Base-by-base conservation (phyloP, 805 yeast genomes). In the Lachancea meyersii region DNA sequence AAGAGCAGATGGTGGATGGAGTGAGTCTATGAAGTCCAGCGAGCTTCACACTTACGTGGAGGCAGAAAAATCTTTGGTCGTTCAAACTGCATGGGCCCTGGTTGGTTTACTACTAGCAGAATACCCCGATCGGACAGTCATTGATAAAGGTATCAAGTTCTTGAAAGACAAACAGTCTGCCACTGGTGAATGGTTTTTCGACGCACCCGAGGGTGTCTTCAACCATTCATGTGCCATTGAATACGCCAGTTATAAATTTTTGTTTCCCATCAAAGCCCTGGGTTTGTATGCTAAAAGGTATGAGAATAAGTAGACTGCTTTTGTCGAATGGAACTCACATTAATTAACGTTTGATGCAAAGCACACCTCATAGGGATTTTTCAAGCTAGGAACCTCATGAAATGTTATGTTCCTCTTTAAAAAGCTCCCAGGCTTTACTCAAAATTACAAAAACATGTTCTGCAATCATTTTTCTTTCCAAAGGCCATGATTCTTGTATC, bases 141-240 rank as follows among this genome's bases (percentile, higher is more conserved):
- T 93, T 19, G 73, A 72, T 14, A 63, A 65, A 21, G 99, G 89
- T 5, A 69, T 86, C 9, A 52, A 65, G 31, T 64, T 87, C 24
- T 55, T 93, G 38, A 76, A 85, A 70, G 53, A 66, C 1, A 70
- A 86, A 49, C 98, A 93, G 58, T 59, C 71, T 28, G 53, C 68
- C 1, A 76, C 80, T 21, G 99, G 99, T 2, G 93, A 86, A 49
- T 93, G 95, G 87, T 68, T 72, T 43, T 80, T 76, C 54, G 95
- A 91, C 54, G 83, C 77, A 23, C 79, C 85, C 21, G 97, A 91
- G 64, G 99, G 99, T 35, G 97, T 93, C 0, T 93, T 93, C 72
- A 93, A 93, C 62, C 97, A 93, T 58, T 79, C 87, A 1, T 70
- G 94, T 68, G 96, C 93, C 2, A 93, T 93, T 57, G 97, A 93